These are phyloP conservation scores for Boletus subparvulus DNA, from an alignment of 768 basidiomycete species.

Conservation along the genomic window DNA sequence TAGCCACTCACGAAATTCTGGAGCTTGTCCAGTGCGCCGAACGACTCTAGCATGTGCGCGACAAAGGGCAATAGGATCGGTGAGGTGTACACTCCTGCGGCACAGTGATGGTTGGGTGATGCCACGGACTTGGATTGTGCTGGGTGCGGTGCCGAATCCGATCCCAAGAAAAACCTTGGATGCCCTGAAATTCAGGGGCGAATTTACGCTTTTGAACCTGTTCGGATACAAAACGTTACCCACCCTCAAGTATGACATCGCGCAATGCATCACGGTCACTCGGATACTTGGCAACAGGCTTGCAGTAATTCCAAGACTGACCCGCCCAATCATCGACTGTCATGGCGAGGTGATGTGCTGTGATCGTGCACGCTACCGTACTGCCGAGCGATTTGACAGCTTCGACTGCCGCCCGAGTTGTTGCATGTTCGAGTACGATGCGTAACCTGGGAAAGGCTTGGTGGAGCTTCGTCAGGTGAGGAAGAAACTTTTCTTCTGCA, in stretches of 20 bases:
- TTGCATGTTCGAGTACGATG: slow-evolving; percentile 97
- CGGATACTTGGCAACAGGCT: slow-evolving; percentile 96
- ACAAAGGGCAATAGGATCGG: slow-evolving; percentile 88
- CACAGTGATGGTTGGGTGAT: slow-evolving; percentile 71
- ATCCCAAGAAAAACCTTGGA: slow-evolving; percentile 95
- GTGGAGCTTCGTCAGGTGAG: slow-evolving; percentile 82
- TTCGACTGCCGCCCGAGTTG: slow-evolving; percentile 87
- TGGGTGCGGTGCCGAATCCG: slow-evolving; percentile 94
- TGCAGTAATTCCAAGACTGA: slow-evolving; percentile 94
- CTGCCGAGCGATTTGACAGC: slow-evolving; percentile 72
- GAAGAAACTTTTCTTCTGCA: slow-evolving; percentile 86
- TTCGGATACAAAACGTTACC: slow-evolving; percentile 5
- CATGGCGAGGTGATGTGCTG: slow-evolving; percentile 90
- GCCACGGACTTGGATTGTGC: slow-evolving; percentile 65
- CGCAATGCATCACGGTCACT: slow-evolving; percentile 84
- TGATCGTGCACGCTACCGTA: slow-evolving; percentile 95
- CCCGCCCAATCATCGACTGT: slow-evolving; percentile 98
- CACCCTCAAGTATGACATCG: slow-evolving; percentile 74
- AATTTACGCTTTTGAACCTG: not conserved
- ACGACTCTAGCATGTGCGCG: slow-evolving; percentile 84
- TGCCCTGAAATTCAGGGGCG: slow-evolving; percentile 52
- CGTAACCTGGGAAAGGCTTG: slow-evolving; percentile 81
- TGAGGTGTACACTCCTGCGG: slow-evolving; percentile 95
- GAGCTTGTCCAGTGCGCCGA: slow-evolving; percentile 80
- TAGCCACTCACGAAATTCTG: slow-evolving; percentile 75